These are phyloP conservation scores for Thinopyrum obtusiflorum DNA, from an alignment of 202 grass and related monocot species.

Conservation along the genomic window DNA sequence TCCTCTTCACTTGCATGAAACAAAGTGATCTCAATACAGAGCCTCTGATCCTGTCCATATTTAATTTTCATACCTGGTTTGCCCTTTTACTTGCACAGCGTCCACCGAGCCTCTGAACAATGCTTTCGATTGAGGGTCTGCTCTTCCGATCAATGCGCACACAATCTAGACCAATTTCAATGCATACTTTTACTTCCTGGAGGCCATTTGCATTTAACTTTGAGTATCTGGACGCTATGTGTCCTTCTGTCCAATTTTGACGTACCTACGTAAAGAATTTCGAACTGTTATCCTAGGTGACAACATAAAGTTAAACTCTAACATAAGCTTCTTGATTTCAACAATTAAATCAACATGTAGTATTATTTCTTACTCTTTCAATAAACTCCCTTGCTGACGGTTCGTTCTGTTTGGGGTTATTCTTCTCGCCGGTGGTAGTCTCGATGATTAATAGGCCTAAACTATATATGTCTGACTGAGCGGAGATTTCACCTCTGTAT, in stretches of 20 bases:
- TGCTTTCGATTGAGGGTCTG: neutral
- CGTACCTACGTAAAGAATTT: neutral
- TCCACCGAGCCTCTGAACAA: conserved; percentile 18
- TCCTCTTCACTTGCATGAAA: neutral
- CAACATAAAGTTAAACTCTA: neutral
- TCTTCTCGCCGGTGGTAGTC: no score
- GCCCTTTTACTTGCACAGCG: neutral
- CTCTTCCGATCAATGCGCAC: neutral
- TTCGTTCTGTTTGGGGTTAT: no score
- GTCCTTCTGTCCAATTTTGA: neutral
- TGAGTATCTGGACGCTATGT: neutral
- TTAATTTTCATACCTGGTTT: neutral
- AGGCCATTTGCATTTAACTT: neutral
- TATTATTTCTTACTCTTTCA: neutral
- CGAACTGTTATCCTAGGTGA: neutral
- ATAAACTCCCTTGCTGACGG: no score
- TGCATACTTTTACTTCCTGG: conserved; percentile 24
- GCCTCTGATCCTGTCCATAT: neutral
- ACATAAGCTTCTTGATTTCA: neutral
- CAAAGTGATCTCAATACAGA: neutral
- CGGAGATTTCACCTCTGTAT: no score
- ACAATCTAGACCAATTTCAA: conserved; percentile 28
- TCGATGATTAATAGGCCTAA: no score
- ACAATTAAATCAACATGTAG: neutral
- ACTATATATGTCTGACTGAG: no score